Evolutionary conservation across 495 filamentous ascomycete species (phyloP), one percentile per base, ranked within the genome.

Genomic region (Achaetomiella virescens): DNA sequence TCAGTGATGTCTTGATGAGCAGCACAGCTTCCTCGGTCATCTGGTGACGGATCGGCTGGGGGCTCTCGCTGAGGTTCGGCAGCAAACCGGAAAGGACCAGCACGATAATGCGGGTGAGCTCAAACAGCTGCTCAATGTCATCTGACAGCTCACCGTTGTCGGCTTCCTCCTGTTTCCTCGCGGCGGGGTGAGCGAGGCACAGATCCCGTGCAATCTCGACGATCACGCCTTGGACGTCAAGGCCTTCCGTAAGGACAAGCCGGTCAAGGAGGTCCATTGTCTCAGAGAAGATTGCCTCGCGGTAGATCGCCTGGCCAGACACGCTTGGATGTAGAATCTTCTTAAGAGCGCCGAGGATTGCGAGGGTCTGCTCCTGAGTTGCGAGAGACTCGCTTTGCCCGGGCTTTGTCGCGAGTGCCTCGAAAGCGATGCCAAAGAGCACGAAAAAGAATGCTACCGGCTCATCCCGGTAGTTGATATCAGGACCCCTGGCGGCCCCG

Each of bases 371-470:
- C 48, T 89, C 85, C 59, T 86, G 82, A 0, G 83, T 83, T 5
- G 82, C 81, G 29, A 89, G 74, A 0, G 82, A 81, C 60, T 90
- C 88, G 42, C 83, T 85, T 43, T 78, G 76, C 6, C 77, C 77
- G 12, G 85, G 83, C 53, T 90, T 84, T 7, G 86, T 88, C 15
- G 89, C 91, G 40, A 99, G 79, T 24, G 95, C 91, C 70, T 99
- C 93, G 60, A 97, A 96, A 0, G 91, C 90, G 54, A 99, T 85
- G 22, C 93, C 93, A 63, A 97, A 99, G 1, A 99, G 79, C 10
- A 99, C 91, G 62, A 99, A 99, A 72, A 99, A 99, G 77, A 99
- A 99, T 1, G 93, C 93, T 15, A 97, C 90, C 0, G 93, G 93
- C 66, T 99, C 95, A 65, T 97, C 92, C 18, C 93, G 89, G 65